These are phyloP conservation scores for Alternaria postmessia DNA, from an alignment of 2,329 filamentous ascomycete genomes.

Conservation along the genomic window DNA sequence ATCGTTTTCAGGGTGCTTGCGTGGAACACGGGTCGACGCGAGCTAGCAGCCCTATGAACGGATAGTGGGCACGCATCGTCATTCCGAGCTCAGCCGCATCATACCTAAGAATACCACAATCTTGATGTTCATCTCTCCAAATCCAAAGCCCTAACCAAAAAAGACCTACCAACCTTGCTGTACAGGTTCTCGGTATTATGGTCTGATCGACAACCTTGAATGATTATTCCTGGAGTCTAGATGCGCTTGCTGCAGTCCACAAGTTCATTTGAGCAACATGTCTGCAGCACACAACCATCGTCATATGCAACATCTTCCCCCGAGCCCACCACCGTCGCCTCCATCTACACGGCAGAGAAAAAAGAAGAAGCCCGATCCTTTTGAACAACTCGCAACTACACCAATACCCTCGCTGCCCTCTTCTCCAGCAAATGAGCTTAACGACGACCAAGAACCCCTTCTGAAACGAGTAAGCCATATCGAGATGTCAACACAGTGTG, in stretches of 20 bases:
- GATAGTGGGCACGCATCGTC: slow-evolving; percentile 19
- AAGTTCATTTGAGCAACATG: slow-evolving; percentile 14
- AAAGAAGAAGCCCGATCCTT: slow-evolving; percentile 41
- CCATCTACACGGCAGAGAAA: slow-evolving; percentile 26
- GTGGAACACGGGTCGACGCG: slow-evolving; percentile 16
- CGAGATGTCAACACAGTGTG: background rate
- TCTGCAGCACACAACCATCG: slow-evolving; percentile 24
- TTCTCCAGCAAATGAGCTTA: slow-evolving; percentile 27
- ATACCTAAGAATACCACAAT: background rate
- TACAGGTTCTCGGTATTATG: background rate
- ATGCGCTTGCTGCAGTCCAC: background rate
- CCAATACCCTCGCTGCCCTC: slow-evolving; percentile 33
- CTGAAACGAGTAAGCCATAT: slow-evolving; percentile 33
- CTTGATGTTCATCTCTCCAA: background rate
- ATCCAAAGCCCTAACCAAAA: background rate
- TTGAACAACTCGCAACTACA: slow-evolving; percentile 39
- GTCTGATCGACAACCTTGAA: background rate
- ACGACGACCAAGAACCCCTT: slow-evolving; percentile 32
- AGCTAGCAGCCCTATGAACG: slow-evolving; percentile 20
- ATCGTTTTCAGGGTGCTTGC: slow-evolving; percentile 9
- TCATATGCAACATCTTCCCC: slow-evolving; percentile 27
- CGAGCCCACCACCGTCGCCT: slow-evolving; percentile 43
- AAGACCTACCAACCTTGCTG: background rate
- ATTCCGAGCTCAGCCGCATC: slow-evolving; percentile 17
- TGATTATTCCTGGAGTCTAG: background rate